These are phyloP conservation scores for Mucor velutinosus DNA, from an alignment of 371 early-diverging fungal species.

Conservation along the genomic window DNA sequence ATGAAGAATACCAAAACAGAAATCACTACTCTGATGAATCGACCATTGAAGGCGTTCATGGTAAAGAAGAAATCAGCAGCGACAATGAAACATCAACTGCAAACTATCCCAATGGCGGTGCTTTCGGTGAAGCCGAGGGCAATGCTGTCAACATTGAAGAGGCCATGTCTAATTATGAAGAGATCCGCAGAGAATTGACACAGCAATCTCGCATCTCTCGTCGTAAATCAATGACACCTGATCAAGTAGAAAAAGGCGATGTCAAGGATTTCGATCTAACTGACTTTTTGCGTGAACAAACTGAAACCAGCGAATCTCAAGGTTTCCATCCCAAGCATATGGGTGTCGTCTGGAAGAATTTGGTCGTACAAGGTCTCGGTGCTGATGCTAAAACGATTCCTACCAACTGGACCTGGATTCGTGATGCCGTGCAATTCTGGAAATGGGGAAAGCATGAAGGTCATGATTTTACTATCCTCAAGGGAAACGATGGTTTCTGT, in stretches of 20 bases:
- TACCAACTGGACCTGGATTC: conserved; percentile 32
- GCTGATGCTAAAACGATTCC: conserved; percentile 33
- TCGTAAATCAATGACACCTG: conserved; percentile 22
- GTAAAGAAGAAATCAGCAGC: conserved; percentile 26
- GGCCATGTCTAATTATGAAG: conserved; percentile 49
- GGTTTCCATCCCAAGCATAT: conserved; percentile 52
- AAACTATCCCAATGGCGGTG: conserved; percentile 20
- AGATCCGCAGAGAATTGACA: conserved; percentile 48
- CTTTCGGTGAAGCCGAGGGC: conserved; percentile 45
- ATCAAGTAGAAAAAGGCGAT: conserved; percentile 30
- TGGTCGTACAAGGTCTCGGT: conserved; percentile 53
- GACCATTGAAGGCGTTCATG: conserved; percentile 25
- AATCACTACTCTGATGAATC: conserved; percentile 23
- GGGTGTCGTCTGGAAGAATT: conserved; percentile 51
- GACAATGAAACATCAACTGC: conserved; percentile 8
- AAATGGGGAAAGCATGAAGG: conserved; percentile 35
- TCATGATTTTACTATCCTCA: conserved; percentile 45
- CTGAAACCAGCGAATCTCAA: conserved; percentile 20
- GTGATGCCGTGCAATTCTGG: conserved; percentile 30
- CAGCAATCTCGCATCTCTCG: conserved; percentile 40
- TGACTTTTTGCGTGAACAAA: conserved; percentile 28
- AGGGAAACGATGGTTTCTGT: conserved; percentile 47
- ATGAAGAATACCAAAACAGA: conserved; percentile 22
- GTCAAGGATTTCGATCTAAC: conserved; percentile 33
- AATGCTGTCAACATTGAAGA: conserved; percentile 51